Base-by-base conservation (phyloP, 768 basidiomycete species). In the Russula earlei region DNA sequence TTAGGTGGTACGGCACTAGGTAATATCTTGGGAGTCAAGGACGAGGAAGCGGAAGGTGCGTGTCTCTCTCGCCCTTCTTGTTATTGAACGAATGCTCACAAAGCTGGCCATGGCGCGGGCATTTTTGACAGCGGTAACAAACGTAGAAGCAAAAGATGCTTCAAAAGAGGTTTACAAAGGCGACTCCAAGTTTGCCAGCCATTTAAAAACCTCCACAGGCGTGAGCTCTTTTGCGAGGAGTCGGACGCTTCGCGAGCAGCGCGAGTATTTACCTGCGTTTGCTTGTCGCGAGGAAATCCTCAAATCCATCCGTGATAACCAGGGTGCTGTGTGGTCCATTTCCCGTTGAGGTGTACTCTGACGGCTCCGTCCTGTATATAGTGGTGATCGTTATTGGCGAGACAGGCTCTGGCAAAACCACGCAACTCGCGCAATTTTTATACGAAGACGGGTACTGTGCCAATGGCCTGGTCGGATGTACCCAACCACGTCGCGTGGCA, bases 321-420 rank as follows among this genome's bases (percentile, higher is more conserved):
- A 99, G 82, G 93, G 93, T 86, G 52, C 45, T 33, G 25, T 36
- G 6, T 47, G 70, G 63, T 47, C 34, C 5, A 20, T 27, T 49
- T 59, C 36, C 38, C 38, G 9, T 41, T 8, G 1, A 40, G 12
- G 3, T 40, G 8, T 19, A 15, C 29, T 27, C 44, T 45, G 49
- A 54, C 7, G 14, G n/a, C 19, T 48, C 20, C 44, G 14, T 49
- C 19, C 4, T 29, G 20, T 12, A 20, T 8, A 25, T 61, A 96
- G 96, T 98, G 36, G 76, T 89, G 45, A 83, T 99, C 54, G 91
- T 98, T 37, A 89, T 99, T 38, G 96, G 96, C n/a, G 96, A 99
- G 71, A 99, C 96, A n/a, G 96, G 96, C 10, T 98, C 95, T 0
- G 96, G 96, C 6, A 99, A 99, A 73, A 99, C 96, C 1, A 98